phyloP scores from a whole-genome alignment of 768 basidiomycete genomes.

The Russula sp. region DNA sequence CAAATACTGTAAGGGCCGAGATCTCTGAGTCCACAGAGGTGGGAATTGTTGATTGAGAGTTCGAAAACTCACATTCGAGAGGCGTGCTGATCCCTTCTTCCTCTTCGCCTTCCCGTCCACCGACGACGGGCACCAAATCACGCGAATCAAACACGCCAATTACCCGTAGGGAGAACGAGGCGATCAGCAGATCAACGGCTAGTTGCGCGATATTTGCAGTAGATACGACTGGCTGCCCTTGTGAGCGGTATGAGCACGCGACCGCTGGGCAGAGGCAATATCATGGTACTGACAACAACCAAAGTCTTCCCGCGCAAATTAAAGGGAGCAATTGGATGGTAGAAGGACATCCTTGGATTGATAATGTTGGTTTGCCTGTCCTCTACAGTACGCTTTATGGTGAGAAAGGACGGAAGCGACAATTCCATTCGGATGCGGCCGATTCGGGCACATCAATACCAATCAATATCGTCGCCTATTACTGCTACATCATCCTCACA shows the following conservation, averaged over 20 bases:
- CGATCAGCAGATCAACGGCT: conserved; percentile 68
- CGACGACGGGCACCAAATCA: conserved; percentile 67
- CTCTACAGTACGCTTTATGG: too few relatives aligned
- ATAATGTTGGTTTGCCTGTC: not conserved
- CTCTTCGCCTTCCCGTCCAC: conserved; percentile 60
- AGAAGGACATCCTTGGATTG: conserved; percentile 18
- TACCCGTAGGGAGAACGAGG: conserved; percentile 56
- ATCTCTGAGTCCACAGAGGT: conserved; percentile 21
- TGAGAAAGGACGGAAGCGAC: too few relatives aligned
- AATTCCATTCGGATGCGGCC: too few relatives aligned
- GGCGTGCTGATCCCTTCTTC: conserved; percentile 69
- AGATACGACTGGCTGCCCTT: conserved; percentile 65
- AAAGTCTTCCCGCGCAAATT: conserved; percentile 18
- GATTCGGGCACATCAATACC: too few relatives aligned
- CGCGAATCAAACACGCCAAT: conserved; percentile 63
- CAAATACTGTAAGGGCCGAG: conserved; percentile 57
- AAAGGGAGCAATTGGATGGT: conserved; percentile 16
- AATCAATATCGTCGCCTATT: too few relatives aligned
- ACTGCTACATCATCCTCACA: too few relatives aligned
- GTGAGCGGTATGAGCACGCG: conserved; percentile 15
- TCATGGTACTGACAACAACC: conserved; percentile 22
- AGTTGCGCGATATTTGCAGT: conserved; percentile 81
- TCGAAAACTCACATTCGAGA: conserved; percentile 54
- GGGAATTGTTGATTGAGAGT: not conserved
- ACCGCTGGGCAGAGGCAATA: not conserved